These are phyloP conservation scores for Candida cerambycidarum DNA, from an alignment of 805 yeast species.

Conservation along the genomic window DNA sequence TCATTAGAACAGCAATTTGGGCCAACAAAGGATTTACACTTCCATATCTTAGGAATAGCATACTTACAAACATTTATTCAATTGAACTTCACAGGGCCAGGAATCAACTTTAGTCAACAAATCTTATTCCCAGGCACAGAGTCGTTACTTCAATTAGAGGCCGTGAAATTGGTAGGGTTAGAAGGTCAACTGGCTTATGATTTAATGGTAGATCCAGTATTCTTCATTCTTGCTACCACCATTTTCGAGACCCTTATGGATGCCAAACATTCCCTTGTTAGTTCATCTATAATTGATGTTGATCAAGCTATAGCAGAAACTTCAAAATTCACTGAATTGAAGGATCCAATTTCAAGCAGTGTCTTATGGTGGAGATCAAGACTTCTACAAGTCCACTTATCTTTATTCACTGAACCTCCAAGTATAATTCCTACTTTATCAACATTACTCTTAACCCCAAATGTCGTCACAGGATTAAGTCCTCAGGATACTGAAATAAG, in stretches of 20 bases:
- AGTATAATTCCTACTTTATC: conserved; percentile 47
- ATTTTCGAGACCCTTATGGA: conserved; percentile 45
- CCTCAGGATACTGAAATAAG: conserved; percentile 29
- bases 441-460: conserved; percentile 36
- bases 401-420: conserved; percentile 63
- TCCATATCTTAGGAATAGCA: conserved; percentile 53
- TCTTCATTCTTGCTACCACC: conserved; percentile 28
- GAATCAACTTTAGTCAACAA: conserved; percentile 38
- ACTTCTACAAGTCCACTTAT: conserved; percentile 60
- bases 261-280: conserved; percentile 6
- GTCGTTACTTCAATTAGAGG: conserved; percentile 23
- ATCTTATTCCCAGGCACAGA: conserved; percentile 25
- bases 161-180: conserved; percentile 44
- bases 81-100: conserved; percentile 82
- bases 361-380: conserved; percentile 77
- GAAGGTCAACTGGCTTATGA: conserved; percentile 76
- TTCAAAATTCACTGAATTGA: conserved; percentile 10
- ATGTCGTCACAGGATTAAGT: conserved; percentile 29
- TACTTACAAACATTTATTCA: conserved; percentile 70
- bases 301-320: conserved; percentile 9
- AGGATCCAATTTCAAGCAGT: conserved; percentile 44
- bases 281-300: not conserved
- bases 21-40: conserved; percentile 16
- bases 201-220: conserved; percentile 38
- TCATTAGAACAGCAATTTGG: conserved; percentile 5